These are phyloP conservation scores for Magnaporthiopsis rhizophila DNA, from an alignment of 2,329 filamentous ascomycete genomes.

Conservation along the genomic window DNA sequence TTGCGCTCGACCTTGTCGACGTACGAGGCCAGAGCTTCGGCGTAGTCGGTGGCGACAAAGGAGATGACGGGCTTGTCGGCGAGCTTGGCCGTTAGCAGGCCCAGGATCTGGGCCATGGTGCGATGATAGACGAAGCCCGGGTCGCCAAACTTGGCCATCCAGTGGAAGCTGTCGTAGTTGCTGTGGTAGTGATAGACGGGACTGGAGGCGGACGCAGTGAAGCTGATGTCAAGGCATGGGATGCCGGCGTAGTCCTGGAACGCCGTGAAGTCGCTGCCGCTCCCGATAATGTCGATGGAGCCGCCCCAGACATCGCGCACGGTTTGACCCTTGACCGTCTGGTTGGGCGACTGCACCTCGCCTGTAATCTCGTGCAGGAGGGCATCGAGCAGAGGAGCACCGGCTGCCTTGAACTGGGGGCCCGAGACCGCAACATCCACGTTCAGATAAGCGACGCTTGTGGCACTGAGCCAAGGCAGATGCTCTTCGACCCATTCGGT, in stretches of 20 bases:
- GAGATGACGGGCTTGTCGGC: constrained; percentile 54
- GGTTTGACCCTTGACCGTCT: constrained; percentile 61
- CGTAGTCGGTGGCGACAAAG: constrained; percentile 59
- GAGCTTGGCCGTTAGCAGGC: constrained; percentile 52
- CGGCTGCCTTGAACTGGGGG: constrained; percentile 52
- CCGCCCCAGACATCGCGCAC: constrained; percentile 61
- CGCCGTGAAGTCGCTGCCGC: constrained; percentile 66
- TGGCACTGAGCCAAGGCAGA: constrained; percentile 66
- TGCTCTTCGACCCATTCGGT: constrained; percentile 94
- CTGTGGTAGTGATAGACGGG: constrained; percentile 77
- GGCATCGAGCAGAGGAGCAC: constrained; percentile 69
- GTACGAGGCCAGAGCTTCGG: constrained; percentile 44
- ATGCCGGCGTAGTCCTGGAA: constrained; percentile 67
- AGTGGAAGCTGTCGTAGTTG: constrained; percentile 85
- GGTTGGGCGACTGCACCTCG: constrained; percentile 63
- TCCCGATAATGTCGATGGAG: constrained; percentile 57
- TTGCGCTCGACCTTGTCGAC: constrained; percentile 43
- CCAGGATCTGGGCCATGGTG: constrained; percentile 58
- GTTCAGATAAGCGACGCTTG: constrained; percentile 77
- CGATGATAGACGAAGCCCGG: constrained; percentile 57
- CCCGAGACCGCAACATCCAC: constrained; percentile 69
- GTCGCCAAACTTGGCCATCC: constrained; percentile 81
- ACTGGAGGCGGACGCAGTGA: constrained; percentile 33
- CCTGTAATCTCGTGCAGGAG: constrained; percentile 60
- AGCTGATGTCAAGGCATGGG: constrained; percentile 57